Percentiles rank a stretch among this genome's conserved stretches.
Evolutionary conservation across 768 basidiomycete genomes (phyloP).

Genomic region (Phylloporus scabripes): DNA sequence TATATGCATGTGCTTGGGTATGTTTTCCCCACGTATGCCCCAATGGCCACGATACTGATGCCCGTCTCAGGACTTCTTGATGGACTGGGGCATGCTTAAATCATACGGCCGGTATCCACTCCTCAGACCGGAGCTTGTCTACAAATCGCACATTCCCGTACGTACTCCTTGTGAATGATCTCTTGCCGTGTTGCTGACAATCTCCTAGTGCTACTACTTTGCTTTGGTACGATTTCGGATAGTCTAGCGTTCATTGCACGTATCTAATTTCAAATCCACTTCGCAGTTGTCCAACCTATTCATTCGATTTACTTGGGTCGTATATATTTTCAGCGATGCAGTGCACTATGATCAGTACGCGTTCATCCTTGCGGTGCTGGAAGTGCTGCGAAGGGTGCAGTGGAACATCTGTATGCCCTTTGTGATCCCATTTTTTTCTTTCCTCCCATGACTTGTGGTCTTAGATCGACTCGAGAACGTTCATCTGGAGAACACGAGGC

Average conservation of each 20-base stretch:
- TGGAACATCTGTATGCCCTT: constrained; percentile 80
- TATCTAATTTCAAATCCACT: not conserved
- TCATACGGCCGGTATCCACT: constrained; percentile 49
- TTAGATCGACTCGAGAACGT: constrained; percentile 78
- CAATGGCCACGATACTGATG: not conserved
- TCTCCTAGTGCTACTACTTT: constrained; percentile 62
- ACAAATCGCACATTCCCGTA: constrained; percentile 55
- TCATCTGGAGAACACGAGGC: constrained; percentile 89
- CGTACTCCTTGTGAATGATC: constrained; percentile 10
- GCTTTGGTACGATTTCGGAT: constrained; percentile 49
- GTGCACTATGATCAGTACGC: constrained; percentile 49
- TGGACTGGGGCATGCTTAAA: constrained; percentile 85
- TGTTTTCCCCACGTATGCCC: constrained; percentile 14
- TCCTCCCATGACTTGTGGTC: not conserved
- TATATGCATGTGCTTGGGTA: constrained; percentile 78
- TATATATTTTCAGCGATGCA: constrained; percentile 60
- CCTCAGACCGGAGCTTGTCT: constrained; percentile 70
- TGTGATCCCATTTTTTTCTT: constrained; percentile 1
- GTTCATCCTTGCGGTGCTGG: constrained; percentile 64
- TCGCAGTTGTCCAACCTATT: constrained; percentile 60
- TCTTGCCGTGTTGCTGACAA: not conserved
- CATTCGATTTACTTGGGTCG: constrained; percentile 75
- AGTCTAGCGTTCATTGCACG: not conserved
- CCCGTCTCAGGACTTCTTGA: constrained; percentile 58
- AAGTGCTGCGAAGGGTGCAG: constrained; percentile 72